Base-by-base conservation (phyloP, 202 grass and related monocot species). In the Schoenoplectus triqueter region DNA sequence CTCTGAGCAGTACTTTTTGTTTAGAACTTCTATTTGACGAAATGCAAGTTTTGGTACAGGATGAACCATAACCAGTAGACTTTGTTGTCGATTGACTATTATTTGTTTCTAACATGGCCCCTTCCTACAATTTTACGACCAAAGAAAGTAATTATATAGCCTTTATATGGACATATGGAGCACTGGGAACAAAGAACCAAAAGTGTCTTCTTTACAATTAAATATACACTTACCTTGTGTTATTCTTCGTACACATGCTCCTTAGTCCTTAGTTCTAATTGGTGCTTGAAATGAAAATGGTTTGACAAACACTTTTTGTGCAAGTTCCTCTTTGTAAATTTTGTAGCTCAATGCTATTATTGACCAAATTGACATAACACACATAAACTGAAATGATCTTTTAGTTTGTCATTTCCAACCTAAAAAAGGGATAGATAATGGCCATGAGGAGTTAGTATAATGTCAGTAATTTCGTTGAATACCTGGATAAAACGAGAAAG, bases 401-500 rank as follows among this genome's bases (percentile, higher is more conserved):
- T 77, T 14, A 57, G 11, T 56, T 57, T 41, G 4, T 52, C 21
- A 57, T 44, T 78, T 15, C 52, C 47, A 11, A 54, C 48, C 17
- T 44, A 21, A 15, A 13, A 42, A 18, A 81, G 59, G 5, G 18
- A 40, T 39, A 40, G 3, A n/a, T 68, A 68, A 13, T 42, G 11
- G 20, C 11, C 14, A 6, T 68, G 19, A 22, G 19, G 18, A 64
- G 13, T 13, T 55, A 60, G n/a, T 18, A 61, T 18, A 57, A 1
- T 49, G 49, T 47, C 15, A 51, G 19, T 31, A 50, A 7, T 10
- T 54, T 14, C 55, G 52, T 13, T 61, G 14, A 8, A 64, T 73
- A 88, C 87, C 76, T 82, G 69, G 22, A 88, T 75, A 81, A 66
- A 88, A 54, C 75, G 56, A 88, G 87, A 88, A 70, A 88, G 84